Percentiles rank a stretch among this genome's conserved stretches.
Evolutionary conservation across 1,284 basidiomycete genomes (phyloP).

Genomic region (Cryptococcus floricola): DNA sequence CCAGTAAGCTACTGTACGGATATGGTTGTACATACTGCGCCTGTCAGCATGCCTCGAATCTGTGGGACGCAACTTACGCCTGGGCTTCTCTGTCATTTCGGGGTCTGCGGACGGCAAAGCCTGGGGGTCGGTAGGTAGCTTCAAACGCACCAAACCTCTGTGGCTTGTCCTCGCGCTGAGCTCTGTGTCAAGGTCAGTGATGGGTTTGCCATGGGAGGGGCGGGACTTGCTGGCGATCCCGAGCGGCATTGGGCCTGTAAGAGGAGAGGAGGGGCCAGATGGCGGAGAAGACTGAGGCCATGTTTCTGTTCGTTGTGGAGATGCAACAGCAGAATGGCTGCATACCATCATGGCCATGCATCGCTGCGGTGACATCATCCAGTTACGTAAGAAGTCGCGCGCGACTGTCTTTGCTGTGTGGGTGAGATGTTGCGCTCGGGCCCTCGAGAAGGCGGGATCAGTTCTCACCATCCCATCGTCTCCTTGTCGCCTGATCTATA

Average conservation of each 20-base stretch:
- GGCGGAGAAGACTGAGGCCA: constrained; percentile 22
- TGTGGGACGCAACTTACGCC: constrained; percentile 29
- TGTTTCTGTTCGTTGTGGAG: background rate
- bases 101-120: constrained; percentile 30
- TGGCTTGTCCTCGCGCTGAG: constrained; percentile 13
- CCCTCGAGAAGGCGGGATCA: too few species aligned
- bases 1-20: constrained; percentile 46
- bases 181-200: constrained; percentile 1
- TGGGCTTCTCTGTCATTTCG: constrained; percentile 44
- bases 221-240: constrained; percentile 19
- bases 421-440: too few species aligned
- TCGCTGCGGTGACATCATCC: too few species aligned
- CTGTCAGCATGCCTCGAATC: constrained; percentile 4
- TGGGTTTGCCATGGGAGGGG: background rate
- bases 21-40: constrained; percentile 46
- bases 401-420: too few species aligned
- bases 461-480: too few species aligned
- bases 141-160: constrained; percentile 44
- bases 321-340: too few species aligned
- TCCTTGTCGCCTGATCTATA: too few species aligned
- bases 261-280: constrained; percentile 30
- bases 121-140: constrained; percentile 36
- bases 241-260: constrained; percentile 30
- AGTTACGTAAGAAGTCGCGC: too few species aligned
- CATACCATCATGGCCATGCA: too few species aligned